A percentile compares a stretch with the other conserved stretches of the same genome.
These are phyloP conservation scores for Phaeolepiota aurea DNA, from an alignment of 768 basidiomycete species.

Conservation along the genomic window DNA sequence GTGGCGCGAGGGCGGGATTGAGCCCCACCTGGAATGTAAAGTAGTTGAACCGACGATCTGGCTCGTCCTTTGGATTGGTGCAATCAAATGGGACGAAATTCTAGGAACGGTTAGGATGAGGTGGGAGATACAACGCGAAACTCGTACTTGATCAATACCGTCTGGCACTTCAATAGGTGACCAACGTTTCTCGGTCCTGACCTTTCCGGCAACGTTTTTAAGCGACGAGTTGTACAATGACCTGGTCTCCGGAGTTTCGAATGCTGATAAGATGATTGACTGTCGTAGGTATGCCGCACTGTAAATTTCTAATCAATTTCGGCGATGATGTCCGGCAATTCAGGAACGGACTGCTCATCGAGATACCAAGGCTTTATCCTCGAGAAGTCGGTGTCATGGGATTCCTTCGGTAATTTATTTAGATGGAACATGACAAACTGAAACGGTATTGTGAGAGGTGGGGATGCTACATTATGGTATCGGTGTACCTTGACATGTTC, in stretches of 20 bases:
- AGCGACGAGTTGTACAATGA: constrained; percentile 68
- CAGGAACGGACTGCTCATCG: constrained; percentile 64
- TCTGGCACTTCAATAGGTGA: constrained; percentile 70
- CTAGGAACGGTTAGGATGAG: constrained; percentile 24
- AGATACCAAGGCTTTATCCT: constrained; percentile 98
- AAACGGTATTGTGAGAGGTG: background rate
- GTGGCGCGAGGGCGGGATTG: background rate
- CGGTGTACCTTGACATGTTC: constrained; percentile 81
- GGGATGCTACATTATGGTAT: background rate
- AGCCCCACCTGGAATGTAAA: constrained; percentile 73
- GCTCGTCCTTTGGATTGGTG: constrained; percentile 61
- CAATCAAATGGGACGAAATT: constrained; percentile 72
- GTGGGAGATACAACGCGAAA: background rate
- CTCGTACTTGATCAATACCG: constrained; percentile 70
- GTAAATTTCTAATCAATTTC: constrained; percentile 1
- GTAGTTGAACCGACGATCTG: constrained; percentile 78
- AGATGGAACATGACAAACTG: constrained; percentile 82
- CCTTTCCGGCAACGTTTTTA: constrained; percentile 80
- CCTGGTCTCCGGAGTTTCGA: constrained; percentile 85
- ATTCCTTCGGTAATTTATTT: constrained; percentile 88
- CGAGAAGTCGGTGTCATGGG: constrained; percentile 92
- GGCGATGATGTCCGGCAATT: background rate
- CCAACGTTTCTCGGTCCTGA: constrained; percentile 64
- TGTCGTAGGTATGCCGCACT: constrained; percentile 87
- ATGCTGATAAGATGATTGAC: constrained; percentile 77